Base-by-base conservation (phyloP, 225 moss, liverwort and hornwort genomes). In the Climacium dendroides region DNA sequence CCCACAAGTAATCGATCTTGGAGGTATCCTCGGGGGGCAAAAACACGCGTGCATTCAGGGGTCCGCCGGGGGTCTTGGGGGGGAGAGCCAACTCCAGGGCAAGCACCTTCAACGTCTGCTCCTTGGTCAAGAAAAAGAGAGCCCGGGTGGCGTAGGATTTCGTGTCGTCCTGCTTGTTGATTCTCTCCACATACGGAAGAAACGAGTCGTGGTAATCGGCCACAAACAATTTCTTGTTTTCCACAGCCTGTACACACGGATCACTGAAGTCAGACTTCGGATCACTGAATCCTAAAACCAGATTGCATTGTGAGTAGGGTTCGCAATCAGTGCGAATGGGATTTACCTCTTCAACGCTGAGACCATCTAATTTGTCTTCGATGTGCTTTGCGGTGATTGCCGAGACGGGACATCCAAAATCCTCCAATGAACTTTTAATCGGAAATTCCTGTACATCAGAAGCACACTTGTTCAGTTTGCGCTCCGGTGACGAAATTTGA, bases 191-290 rank as follows among this genome's bases (percentile, higher is more conserved):
- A 23, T 76, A 95, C 13, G 96, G 96, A 58, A 94, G 89, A 81
- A 83, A 94, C 24, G 94, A 12, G 60, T 97, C 97, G 85, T 97
- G 96, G 88, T 88, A 93, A 78, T 93, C 86, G 39, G 63, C 91
- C 30, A 91, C 93, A 47, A 88, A 91, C 43, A 93, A 8, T 69
- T 45, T 88, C 81, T 91, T 91, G 15, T 34, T 63, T 37, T 78
- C 39, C 83, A 89, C 65, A 41, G 93, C 93, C 90, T 90, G 82
- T 53, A 22, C 45, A 28, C 48, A 59, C 34, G 24, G 23, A 67
- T n/a, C n/a, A 24, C 41, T 15, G 66, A 64, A 53, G 65, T 85
- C 69, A 69, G 69, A 39, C 39, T 39, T 5, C 13, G 69, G 8
- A 14, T 39, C 24, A 69, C 39, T 24, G 69, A 69, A 24, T 14